Conservation (phyloP, 768 basidiomycete genomes). For the Boletus rubescentipes region DNA sequence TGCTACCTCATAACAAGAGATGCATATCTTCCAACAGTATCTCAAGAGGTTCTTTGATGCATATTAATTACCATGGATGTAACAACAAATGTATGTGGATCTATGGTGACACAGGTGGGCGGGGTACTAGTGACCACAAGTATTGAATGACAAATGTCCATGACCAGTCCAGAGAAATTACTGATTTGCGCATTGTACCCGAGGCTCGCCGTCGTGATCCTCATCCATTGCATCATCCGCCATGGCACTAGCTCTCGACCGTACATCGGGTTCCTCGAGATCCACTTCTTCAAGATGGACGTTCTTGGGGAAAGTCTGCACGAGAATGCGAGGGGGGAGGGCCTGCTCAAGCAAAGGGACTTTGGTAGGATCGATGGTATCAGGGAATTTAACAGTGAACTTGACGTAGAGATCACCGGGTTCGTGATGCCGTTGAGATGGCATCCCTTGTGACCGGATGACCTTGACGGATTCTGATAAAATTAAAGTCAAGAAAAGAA, state of each 20-base stretch:
- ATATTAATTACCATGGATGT: constrained; percentile 32
- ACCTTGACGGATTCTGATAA: constrained; percentile 80
- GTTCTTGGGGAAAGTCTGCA: constrained; percentile 68
- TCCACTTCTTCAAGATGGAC: constrained; percentile 80
- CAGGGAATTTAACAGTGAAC: constrained; percentile 87
- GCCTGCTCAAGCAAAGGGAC: constrained; percentile 80
- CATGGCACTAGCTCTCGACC: constrained; percentile 44
- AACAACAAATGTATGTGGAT: constrained; percentile 27
- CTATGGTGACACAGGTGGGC: constrained; percentile 27
- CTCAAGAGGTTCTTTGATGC: constrained; percentile 14
- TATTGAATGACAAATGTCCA: constrained; percentile 19
- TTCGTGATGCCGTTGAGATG: constrained; percentile 96
- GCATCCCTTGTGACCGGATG: constrained; percentile 96
- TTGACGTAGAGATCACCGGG: constrained; percentile 90
- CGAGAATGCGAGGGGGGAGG: constrained; percentile 71
- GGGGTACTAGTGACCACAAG: constrained; percentile 23
- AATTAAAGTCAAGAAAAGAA: constrained; percentile 1
- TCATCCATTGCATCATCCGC: constrained; percentile 90
- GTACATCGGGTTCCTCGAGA: constrained; percentile 73
- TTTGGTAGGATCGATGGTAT: constrained; percentile 61
- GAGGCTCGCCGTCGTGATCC: constrained; percentile 80
- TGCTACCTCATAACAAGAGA: constrained; percentile 9
- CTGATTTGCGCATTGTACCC: constrained; percentile 96
- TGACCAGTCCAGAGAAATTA: constrained; percentile 33
- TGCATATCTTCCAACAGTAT: not conserved